Conservation (phyloP, 164 flowering plant species). For the Cinnamomum chago region DNA sequence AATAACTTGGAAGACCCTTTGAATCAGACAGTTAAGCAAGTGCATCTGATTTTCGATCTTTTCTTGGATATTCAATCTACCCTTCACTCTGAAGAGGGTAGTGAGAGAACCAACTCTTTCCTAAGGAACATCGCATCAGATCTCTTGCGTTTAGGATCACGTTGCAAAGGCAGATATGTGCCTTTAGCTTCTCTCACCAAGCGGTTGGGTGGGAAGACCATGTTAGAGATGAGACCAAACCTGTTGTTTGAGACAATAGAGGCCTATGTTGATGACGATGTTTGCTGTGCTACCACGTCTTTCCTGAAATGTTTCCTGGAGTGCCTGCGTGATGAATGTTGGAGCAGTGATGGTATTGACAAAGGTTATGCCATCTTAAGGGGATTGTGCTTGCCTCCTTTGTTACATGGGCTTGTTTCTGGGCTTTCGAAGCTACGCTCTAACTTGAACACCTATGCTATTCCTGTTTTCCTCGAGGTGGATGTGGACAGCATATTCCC, state of each 20-base stretch:
- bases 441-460: constrained; percentile 86
- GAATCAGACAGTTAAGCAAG: constrained; percentile 97
- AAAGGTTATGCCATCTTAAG: constrained; percentile 63
- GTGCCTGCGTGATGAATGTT: constrained; percentile 84
- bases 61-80: constrained; percentile 70
- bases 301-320: constrained; percentile 91
- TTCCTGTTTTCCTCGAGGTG: constrained; percentile 70
- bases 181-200: constrained; percentile 88
- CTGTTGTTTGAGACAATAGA: constrained; percentile 56
- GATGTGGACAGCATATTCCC: constrained; percentile 88
- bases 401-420: constrained; percentile 80
- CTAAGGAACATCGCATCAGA: constrained; percentile 54
- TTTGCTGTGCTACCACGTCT: constrained; percentile 86
- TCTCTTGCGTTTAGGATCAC: constrained; percentile 73
- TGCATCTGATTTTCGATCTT: constrained; percentile 87
- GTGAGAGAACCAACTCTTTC: constrained; percentile 42
- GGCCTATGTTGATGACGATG: constrained; percentile 89
- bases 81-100: constrained; percentile 40
- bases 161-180: constrained; percentile 95
- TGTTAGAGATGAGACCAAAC: constrained; percentile 61
- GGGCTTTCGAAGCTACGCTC: constrained; percentile 80
- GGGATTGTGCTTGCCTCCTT: constrained; percentile 69
- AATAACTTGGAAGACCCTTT: constrained; percentile 97
- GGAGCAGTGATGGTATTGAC: constrained; percentile 89
- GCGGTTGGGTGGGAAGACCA: constrained; percentile 80